A percentile compares a stretch with the other conserved stretches of the same genome.
phyloP scores from a whole-genome alignment of 192 early-diverging fungal species.

The Umbelopsis ramanniana region DNA sequence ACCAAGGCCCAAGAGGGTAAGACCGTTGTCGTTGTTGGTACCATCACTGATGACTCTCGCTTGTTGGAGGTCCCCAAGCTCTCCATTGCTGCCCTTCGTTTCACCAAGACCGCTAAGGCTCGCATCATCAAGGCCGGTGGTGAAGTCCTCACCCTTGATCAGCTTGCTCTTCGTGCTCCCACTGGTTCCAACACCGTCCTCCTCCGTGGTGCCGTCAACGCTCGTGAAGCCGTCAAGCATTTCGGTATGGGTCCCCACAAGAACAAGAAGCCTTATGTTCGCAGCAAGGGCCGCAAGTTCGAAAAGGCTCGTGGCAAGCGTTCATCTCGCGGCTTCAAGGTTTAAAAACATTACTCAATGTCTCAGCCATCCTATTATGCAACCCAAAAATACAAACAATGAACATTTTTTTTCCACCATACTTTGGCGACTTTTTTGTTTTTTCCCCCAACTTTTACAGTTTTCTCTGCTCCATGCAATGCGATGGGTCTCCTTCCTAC shows the following conservation, averaged over 20 bases:
- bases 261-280: slow-evolving; percentile 82
- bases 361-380: background rate
- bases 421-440: background rate
- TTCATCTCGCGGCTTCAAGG: slow-evolving; percentile 98
- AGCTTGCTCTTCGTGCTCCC: slow-evolving; percentile 98
- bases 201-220: slow-evolving; percentile 93
- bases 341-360: slow-evolving; percentile 51
- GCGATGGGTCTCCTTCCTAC: background rate
- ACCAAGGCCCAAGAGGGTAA: slow-evolving; percentile 79
- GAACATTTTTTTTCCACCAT: slow-evolving; percentile 4
- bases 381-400: slow-evolving; percentile 12
- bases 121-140: slow-evolving; percentile 99
- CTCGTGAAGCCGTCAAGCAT: slow-evolving; percentile 99
- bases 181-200: slow-evolving; percentile 94
- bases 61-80: slow-evolving; percentile 93
- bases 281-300: slow-evolving; percentile 99
- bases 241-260: slow-evolving; percentile 75
- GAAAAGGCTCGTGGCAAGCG: slow-evolving; percentile 99
- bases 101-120: slow-evolving; percentile 96
- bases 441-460: too few relatives aligned
- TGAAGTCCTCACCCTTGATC: slow-evolving; percentile 97
- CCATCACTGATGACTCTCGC: slow-evolving; percentile 96
- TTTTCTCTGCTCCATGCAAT: background rate
- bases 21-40: slow-evolving; percentile 94
- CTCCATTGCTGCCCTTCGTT: slow-evolving; percentile 91